Conservation (phyloP, 345 rosid species). For the Populus deltoides region DNA sequence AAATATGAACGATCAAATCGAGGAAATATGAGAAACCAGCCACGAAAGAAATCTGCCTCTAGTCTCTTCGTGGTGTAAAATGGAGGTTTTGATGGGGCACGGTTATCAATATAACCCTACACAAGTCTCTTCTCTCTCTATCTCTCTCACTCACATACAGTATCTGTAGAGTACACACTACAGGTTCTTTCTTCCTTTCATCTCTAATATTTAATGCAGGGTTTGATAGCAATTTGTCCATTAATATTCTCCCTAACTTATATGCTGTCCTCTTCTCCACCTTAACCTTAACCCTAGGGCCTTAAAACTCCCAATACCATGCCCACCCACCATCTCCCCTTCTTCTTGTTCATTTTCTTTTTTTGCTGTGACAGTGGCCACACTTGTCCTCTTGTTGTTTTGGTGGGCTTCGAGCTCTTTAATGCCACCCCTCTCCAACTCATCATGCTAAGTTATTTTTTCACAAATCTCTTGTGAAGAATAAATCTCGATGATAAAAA, state of each 20-base stretch:
- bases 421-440: too few relatives aligned
- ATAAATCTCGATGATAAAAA: too few relatives aligned
- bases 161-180: constrained; percentile 6
- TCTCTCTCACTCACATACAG: too few relatives aligned
- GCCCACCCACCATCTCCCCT: background rate
- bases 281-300: background rate
- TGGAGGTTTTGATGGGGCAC: constrained; percentile 12
- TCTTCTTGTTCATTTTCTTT: background rate
- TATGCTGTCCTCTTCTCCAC: constrained; percentile 8
- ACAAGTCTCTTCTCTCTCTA: background rate
- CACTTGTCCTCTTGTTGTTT: background rate
- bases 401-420: background rate
- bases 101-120: background rate
- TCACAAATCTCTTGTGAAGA: too few relatives aligned
- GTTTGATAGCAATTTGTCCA: constrained; percentile 17
- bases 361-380: background rate
- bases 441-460: too few relatives aligned
- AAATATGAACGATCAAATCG: constrained; percentile 60
- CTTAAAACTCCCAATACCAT: background rate
- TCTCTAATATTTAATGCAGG: background rate
- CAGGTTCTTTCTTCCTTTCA: background rate
- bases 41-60: background rate
- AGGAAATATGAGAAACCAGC: constrained; percentile 18
- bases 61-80: background rate
- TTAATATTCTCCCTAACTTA: constrained; percentile 19